Evolutionary conservation across 2,329 filamentous ascomycete genomes (phyloP).

Genomic region (Aspergillus awamori): DNA sequence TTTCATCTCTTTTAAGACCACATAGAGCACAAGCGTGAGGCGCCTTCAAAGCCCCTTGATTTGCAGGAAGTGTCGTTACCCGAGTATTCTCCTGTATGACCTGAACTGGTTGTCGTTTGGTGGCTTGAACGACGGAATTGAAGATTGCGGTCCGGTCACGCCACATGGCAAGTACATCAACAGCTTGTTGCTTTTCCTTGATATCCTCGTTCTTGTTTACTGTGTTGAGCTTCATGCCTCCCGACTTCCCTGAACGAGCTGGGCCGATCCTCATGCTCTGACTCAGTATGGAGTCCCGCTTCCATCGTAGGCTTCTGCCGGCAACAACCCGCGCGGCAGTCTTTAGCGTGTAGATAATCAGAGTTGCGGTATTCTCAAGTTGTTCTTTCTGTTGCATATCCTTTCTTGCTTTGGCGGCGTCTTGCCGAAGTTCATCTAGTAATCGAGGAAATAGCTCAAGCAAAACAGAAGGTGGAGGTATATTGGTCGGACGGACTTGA

Average conservation of each 20-base stretch:
- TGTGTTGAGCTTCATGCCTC: conserved; percentile 88
- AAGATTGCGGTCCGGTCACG: conserved; percentile 73
- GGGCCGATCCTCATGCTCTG: conserved; percentile 85
- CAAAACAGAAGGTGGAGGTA: conserved; percentile 84
- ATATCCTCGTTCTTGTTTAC: conserved; percentile 81
- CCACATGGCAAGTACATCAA: conserved; percentile 76
- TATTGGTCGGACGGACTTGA: conserved; percentile 71
- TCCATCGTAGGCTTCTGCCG: conserved; percentile 85
- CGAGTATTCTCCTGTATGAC: conserved; percentile 71
- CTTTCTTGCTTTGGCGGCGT: conserved; percentile 67
- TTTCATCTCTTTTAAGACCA: conserved; percentile 84
- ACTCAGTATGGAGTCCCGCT: conserved; percentile 79
- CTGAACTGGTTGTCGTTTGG: conserved; percentile 57
- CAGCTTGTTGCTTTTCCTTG: conserved; percentile 81
- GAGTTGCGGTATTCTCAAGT: conserved; percentile 23
- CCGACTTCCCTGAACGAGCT: conserved; percentile 69
- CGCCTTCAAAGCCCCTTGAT: conserved; percentile 71
- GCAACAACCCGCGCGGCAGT: conserved; percentile 81
- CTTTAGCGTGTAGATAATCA: conserved; percentile 36
- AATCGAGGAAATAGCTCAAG: conserved; percentile 75
- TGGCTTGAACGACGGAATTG: conserved; percentile 59
- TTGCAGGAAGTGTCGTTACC: conserved; percentile 63
- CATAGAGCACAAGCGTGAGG: conserved; percentile 80
- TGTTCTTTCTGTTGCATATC: conserved; percentile 52
- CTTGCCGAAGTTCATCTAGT: conserved; percentile 65